Conservation (phyloP, 1,284 basidiomycete genomes). For the Sphaerobolus stellatus region DNA sequence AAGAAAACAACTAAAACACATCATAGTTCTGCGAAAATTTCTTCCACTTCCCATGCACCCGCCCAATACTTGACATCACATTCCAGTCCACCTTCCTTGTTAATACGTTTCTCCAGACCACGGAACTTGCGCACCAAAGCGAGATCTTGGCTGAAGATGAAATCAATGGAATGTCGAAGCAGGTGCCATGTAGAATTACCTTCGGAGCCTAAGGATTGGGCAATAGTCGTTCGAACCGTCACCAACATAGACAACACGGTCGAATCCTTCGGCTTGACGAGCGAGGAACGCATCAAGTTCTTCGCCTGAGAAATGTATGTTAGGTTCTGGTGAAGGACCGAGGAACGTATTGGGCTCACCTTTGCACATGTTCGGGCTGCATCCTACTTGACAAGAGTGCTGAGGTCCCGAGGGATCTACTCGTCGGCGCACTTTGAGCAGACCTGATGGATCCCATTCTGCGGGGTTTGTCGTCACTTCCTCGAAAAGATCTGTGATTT, state of each 20-base stretch:
- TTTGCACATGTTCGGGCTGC: constrained; percentile 98
- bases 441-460: constrained; percentile 70
- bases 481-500: constrained; percentile 71
- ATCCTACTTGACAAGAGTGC: constrained; percentile 86
- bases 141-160: constrained; percentile 61
- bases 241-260: constrained; percentile 88
- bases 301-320: constrained; percentile 49
- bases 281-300: constrained; percentile 83
- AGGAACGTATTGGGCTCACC: constrained; percentile 42
- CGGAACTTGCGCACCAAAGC: constrained; percentile 76
- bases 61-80: constrained; percentile 81
- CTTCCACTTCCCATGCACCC: constrained; percentile 93
- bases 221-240: constrained; percentile 97
- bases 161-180: not conserved
- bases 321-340: not conserved
- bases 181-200: constrained; percentile 42
- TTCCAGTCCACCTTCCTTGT: constrained; percentile 71
- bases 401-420: constrained; percentile 77
- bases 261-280: constrained; percentile 67
- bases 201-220: constrained; percentile 78
- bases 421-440: constrained; percentile 76
- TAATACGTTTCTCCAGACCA: constrained; percentile 75
- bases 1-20: constrained; percentile 1
- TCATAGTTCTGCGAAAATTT: constrained; percentile 57
- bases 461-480: constrained; percentile 95